Percentiles rank a stretch among this genome's conserved stretches.
phyloP scores from a whole-genome alignment of 306 rosid species.

The Lagenaria siceraria region DNA sequence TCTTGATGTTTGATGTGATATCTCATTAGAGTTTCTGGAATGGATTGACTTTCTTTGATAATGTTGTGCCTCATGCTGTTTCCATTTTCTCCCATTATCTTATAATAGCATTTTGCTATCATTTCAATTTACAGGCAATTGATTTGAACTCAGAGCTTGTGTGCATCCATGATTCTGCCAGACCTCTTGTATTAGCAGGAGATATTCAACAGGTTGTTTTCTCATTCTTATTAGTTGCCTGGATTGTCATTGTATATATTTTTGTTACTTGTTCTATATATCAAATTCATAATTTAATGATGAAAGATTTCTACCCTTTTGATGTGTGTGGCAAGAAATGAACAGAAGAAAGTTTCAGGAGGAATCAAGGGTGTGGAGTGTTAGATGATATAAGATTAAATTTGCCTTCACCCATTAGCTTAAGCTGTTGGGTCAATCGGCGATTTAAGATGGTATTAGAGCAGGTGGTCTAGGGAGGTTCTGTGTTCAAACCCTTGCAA shows the following conservation, averaged over 20 bases:
- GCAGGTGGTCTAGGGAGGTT: too few species aligned
- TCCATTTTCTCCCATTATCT: neutral
- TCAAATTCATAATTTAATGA: neutral
- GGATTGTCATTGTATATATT: neutral
- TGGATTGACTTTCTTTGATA: neutral
- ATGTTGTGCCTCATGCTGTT: neutral
- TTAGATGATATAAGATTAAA: too few species aligned
- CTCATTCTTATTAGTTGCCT: neutral
- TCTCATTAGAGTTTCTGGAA: neutral
- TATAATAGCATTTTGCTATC: neutral
- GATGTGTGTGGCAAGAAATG: neutral
- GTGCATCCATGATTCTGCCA: constrained; percentile 93
- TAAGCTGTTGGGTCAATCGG: too few species aligned
- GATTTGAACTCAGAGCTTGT: constrained; percentile 72
- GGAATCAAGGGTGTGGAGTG: neutral
- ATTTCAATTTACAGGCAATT: constrained; percentile 45
- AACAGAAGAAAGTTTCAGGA: neutral
- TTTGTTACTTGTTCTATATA: neutral
- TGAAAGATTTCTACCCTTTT: neutral
- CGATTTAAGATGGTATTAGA: too few species aligned
- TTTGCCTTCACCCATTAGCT: too few species aligned
- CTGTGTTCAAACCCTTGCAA: too few species aligned
- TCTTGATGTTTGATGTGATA: neutral
- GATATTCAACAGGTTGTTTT: constrained; percentile 60
- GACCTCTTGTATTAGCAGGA: constrained; percentile 50